Base-by-base conservation (phyloP, 1,139 yeast genomes). In the Blastobotrys illinoisensis region DNA sequence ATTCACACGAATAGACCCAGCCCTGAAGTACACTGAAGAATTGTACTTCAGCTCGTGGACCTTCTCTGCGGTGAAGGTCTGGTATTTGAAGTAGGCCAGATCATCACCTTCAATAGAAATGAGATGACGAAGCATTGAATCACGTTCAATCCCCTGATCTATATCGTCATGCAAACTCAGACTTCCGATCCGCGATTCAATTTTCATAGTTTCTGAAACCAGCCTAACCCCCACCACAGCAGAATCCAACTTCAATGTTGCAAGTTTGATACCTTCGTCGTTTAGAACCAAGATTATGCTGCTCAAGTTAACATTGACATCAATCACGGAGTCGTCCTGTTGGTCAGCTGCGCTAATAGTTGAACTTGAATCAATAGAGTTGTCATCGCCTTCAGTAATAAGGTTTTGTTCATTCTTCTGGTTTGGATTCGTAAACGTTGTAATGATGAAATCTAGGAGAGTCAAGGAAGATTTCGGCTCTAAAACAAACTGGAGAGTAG, bases 91-190 rank as follows among this genome's bases (percentile, higher is more conserved):
- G 65, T 89, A 96, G 0, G 95, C 96, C 54, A 91, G 74, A 58
- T 88, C 87, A 57, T 83, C 80, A 5, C 93, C 97, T 64, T 88
- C 90, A 67, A 93, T 89, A 55, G 85, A 81, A 40, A 93, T 78
- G 44, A 93, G 74, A 58, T 83, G 81, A 58, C 95, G 76, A 57
- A 85, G 71, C 2, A 77, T 70, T 0, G 91, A 84, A 55, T 82
- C 81, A 55, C 80, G 70, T 1, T 83, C 77, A 1, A 85, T 74
- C 0, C 86, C 88, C 55, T 82, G 82, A 62, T 84, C 81, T 2
- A 84, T 75, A 59, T 88, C 95, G 70, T 91, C 97, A 54, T 80
- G 82, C 19, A 95, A 72, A 2, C 89, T 80, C 56, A 95, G 74
- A 0, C 89, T 93, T 13, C 98, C 99, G 20, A 93, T 71, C 49